A percentile compares a stretch with the other conserved stretches of the same genome.
Evolutionary conservation across 179 eudicot species (phyloP).

Genomic region (Amaranthus tricolor): DNA sequence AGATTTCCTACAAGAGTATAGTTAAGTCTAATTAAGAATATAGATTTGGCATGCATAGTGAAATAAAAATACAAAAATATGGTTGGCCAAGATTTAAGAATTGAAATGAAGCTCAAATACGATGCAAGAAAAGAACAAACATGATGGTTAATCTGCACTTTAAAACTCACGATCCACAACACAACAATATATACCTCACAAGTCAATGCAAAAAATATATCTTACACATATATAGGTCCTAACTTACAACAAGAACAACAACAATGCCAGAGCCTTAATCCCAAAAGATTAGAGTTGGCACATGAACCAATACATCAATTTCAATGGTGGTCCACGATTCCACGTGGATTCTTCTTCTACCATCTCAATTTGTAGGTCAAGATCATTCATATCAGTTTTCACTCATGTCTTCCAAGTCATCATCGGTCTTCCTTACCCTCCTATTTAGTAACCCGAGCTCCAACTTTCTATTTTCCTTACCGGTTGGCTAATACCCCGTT

Average conservation of each 20-base stretch:
- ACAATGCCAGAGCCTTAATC: neutral
- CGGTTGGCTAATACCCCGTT: too few relatives aligned
- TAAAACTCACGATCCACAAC: neutral
- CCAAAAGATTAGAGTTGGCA: too few relatives aligned
- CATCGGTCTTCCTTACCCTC: too few relatives aligned
- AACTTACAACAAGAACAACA: neutral
- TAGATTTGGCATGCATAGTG: neutral
- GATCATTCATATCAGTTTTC: too few relatives aligned
- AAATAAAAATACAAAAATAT: neutral
- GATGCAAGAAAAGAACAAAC: neutral
- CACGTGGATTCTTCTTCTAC: too few relatives aligned
- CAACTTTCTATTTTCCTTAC: too few relatives aligned
- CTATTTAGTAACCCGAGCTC: too few relatives aligned
- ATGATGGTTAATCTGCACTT: neutral
- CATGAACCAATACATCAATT: too few relatives aligned
- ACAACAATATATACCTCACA: neutral
- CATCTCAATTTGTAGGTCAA: too few relatives aligned
- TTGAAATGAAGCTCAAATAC: neutral
- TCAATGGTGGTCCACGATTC: too few relatives aligned
- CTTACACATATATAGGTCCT: neutral
- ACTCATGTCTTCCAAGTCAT: too few relatives aligned
- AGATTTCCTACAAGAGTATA: conserved; percentile 57
- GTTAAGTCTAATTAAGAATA: neutral
- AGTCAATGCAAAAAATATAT: too few relatives aligned
- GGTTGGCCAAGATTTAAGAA: neutral